Base-by-base conservation (phyloP, 169 alveolate genomes). In the Babesia bovis region DNA sequence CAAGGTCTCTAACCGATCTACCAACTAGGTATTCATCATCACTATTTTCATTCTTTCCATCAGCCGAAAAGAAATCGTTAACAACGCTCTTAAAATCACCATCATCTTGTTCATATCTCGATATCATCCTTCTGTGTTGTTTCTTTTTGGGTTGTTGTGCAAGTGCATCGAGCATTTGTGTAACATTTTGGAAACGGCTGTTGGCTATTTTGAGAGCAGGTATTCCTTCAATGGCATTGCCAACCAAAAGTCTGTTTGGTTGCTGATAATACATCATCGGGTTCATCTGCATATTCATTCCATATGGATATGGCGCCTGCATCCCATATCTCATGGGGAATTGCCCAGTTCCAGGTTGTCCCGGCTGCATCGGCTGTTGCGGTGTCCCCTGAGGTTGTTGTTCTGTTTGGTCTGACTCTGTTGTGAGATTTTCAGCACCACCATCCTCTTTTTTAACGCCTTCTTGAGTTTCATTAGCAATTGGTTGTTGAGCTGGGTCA, bases 121-220 rank as follows among this genome's bases (percentile, higher is more conserved):
- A 1, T 13, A 9, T 4, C 57, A 33, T 21, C 40, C 44, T 52
- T 32, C 78, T 19, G 12, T 66, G 60, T 9, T 66, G 87, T 45
- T 50, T 60, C 71, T 41, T 81, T 41, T 44, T 60, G 33, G 88
- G 72, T 57, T 81, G 88, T 23, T 75, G 60, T 25, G 88, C 88
- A 23, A 81, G 75, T 10, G 88, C 88, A 26, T 81, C 88, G 66
- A 81, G 66, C 71, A 81, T 66, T 30, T 69, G 84, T 15, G 83
- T 63, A 28, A 81, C 88, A 35, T 63, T 70, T 66, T 81, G 79
- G 66, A 81, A 81, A 33, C 65, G 84, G 36, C 84, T 81, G 50
- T 59, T 81, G 6, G 88, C 84, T 47, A 63, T 49, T 30, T 84
- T 40, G 66, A 81, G 44, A 30, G 88, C 82, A n/a, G 88, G 88